A percentile compares a stretch with the other conserved stretches of the same genome.
These are phyloP conservation scores for Hypericum androsaemum DNA, from an alignment of 345 rosid species.

Conservation along the genomic window DNA sequence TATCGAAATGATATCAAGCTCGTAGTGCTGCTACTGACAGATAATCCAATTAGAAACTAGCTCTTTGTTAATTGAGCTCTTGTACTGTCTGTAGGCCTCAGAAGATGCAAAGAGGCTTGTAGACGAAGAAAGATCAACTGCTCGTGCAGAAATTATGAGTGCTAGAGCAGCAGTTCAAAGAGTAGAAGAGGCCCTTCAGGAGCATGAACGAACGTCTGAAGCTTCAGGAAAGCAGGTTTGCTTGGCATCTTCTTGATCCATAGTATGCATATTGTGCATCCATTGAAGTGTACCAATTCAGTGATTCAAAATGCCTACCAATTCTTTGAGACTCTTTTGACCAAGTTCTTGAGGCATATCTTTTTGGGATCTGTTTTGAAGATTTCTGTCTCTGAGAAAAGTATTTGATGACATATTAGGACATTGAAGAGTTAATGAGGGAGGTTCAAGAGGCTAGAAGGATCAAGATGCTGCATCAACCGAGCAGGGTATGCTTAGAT, in stretches of 20 bases:
- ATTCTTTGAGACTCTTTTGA: too few species aligned
- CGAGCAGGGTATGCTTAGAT: conserved; percentile 67
- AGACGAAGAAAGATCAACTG: conserved; percentile 90
- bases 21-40: too few species aligned
- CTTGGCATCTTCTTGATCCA: neutral
- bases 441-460: conserved; percentile 99
- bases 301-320: too few species aligned
- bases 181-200: conserved; percentile 90
- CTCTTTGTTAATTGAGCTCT: neutral
- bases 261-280: too few species aligned
- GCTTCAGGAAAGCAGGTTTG: conserved; percentile 67
- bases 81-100: conserved; percentile 56
- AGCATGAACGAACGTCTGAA: conserved; percentile 65
- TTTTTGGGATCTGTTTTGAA: neutral
- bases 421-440: conserved; percentile 79
- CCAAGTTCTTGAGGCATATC: neutral
- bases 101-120: conserved; percentile 95
- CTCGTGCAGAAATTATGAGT: conserved; percentile 87
- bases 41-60: too few species aligned
- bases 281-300: too few species aligned
- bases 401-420: conserved; percentile 37
- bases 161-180: conserved; percentile 98
- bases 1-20: too few species aligned
- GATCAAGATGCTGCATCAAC: conserved; percentile 96
- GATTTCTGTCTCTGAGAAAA: neutral